A percentile compares a stretch with the other conserved stretches of the same genome.
These are phyloP conservation scores for Amanita rubescens DNA, from an alignment of 768 basidiomycete genomes.

Conservation along the genomic window DNA sequence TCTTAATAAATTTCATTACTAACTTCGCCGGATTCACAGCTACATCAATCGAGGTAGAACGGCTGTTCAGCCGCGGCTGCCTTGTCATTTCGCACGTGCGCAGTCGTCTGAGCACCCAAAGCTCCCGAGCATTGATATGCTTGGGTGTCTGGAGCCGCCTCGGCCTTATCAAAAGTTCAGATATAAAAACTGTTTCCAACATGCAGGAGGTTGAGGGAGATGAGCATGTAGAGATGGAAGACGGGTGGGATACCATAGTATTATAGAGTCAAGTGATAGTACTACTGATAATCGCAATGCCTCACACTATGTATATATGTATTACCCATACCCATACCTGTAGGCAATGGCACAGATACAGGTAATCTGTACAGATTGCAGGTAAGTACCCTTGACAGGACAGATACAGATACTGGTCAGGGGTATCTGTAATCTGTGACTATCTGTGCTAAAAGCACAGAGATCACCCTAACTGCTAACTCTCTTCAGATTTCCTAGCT, in stretches of 20 bases:
- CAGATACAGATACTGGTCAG: no score
- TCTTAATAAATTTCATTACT: neutral
- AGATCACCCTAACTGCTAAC: no score
- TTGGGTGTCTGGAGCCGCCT: neutral
- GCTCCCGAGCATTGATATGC: no score
- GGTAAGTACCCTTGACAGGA: no score
- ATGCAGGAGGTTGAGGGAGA: neutral
- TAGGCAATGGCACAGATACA: no score
- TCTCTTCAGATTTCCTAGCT: no score
- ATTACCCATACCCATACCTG: neutral
- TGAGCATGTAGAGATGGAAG: neutral
- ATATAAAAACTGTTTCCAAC: neutral
- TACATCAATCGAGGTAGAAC: neutral
- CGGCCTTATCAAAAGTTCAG: neutral
- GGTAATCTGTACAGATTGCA: no score
- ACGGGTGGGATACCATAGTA: neutral
- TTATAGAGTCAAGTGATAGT: no score
- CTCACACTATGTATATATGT: no score
- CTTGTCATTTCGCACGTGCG: neutral
- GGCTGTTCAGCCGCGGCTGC: neutral
- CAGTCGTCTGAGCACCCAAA: neutral
- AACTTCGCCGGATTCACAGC: neutral
- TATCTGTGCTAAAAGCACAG: no score
- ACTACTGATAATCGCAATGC: no score
- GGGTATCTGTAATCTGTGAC: no score